phyloP scores from a whole-genome alignment of 2,329 filamentous ascomycete species.

The Phialophora tarda region DNA sequence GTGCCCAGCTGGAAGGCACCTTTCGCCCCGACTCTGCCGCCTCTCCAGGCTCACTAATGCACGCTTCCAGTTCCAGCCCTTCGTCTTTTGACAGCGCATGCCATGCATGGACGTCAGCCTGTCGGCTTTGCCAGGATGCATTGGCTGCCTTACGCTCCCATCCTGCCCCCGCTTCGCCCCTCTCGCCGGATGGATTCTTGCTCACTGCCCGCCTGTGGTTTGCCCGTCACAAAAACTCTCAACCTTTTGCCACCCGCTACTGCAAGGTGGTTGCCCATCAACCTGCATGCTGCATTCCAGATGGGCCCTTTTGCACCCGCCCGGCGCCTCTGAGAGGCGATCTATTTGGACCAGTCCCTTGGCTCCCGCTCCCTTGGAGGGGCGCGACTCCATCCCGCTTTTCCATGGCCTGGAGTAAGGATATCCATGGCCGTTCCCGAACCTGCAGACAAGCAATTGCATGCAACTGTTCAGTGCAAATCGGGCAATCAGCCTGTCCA shows the following conservation, averaged over 20 bases:
- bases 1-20: conserved; percentile 6
- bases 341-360: conserved; percentile 10
- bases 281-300: conserved; percentile 20
- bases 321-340: conserved; percentile 5
- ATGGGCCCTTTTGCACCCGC: conserved; percentile 1
- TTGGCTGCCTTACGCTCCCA: conserved; percentile 34
- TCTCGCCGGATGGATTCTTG: not conserved
- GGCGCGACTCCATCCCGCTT: conserved; percentile 18
- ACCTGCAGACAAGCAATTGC: conserved; percentile 6
- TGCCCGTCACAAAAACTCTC: conserved; percentile 8
- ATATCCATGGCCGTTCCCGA: conserved; percentile 10
- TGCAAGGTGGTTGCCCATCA: conserved; percentile 22
- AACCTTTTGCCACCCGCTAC: conserved; percentile 25
- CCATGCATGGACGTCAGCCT: conserved; percentile 28
- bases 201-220: conserved; percentile 14
- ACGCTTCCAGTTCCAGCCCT: conserved; percentile 34
- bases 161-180: conserved; percentile 20
- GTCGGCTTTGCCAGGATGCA: conserved; percentile 23
- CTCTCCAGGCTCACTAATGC: conserved; percentile 27
- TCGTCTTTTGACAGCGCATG: conserved; percentile 31
- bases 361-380: conserved; percentile 20
- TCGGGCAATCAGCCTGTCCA: not conserved
- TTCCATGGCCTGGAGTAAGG: conserved; percentile 11
- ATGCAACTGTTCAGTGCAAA: not conserved
- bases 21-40: conserved; percentile 28